Percentiles rank a stretch among this genome's conserved stretches.
phyloP scores from a whole-genome alignment of 768 basidiomycete species.

The Tremella mesenterica region DNA sequence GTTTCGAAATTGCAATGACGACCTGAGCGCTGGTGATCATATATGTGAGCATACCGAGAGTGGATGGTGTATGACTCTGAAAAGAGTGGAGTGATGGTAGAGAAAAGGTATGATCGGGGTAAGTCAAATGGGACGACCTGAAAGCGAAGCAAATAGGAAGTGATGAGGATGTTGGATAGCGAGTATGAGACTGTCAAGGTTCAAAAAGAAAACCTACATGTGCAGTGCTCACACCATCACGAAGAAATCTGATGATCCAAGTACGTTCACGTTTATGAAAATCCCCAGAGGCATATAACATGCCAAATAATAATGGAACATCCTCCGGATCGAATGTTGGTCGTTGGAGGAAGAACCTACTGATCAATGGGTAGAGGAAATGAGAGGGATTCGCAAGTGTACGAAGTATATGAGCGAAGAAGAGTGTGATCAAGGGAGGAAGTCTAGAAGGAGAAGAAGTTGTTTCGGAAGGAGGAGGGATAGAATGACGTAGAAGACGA shows the following conservation, averaged over 20 bases:
- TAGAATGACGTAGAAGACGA: conserved; percentile 55
- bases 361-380: conserved; percentile 76
- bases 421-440: conserved; percentile 68
- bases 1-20: no score
- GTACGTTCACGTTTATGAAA: conserved; percentile 79
- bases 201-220: conserved; percentile 32
- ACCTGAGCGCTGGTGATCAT: no score
- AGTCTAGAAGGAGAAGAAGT: conserved; percentile 47
- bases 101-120: no score
- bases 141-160: no score
- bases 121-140: no score
- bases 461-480: conserved; percentile 46
- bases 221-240: conserved; percentile 64
- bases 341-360: conserved; percentile 82
- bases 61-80: not conserved
- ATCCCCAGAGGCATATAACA: conserved; percentile 71
- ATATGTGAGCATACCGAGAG: not conserved
- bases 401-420: conserved; percentile 71
- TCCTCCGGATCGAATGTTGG: conserved; percentile 69
- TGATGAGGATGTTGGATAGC: no score
- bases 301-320: conserved; percentile 80
- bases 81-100: no score
- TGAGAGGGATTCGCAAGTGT: conserved; percentile 78
- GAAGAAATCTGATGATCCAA: conserved; percentile 77
- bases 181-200: no score